These are phyloP conservation scores for Macrocybe sp. DNA, from an alignment of 1,284 basidiomycete genomes.

Conservation along the genomic window DNA sequence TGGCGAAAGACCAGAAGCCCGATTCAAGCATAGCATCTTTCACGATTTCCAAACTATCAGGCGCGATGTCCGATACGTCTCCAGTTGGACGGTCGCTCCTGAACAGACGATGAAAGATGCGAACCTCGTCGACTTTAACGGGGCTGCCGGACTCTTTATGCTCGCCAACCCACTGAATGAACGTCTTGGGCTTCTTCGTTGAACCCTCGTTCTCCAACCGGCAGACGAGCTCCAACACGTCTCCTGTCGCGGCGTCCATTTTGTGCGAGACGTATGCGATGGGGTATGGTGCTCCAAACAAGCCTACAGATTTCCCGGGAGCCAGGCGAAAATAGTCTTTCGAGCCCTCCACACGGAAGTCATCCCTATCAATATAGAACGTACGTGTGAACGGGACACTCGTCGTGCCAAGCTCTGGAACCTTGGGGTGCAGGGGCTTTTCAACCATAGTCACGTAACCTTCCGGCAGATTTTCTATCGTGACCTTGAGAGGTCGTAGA, in stretches of 20 bases:
- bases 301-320: constrained; percentile 94
- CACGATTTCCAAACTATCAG: constrained; percentile 75
- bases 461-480: constrained; percentile 86
- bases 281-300: constrained; percentile 93
- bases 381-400: constrained; percentile 86
- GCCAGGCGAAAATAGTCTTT: constrained; percentile 98
- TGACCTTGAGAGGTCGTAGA: constrained; percentile 86
- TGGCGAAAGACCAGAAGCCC: constrained; percentile 86
- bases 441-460: constrained; percentile 83
- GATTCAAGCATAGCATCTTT: constrained; percentile 83
- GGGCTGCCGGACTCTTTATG: constrained; percentile 77
- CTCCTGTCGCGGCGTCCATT: constrained; percentile 65
- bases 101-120: constrained; percentile 93
- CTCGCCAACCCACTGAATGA: constrained; percentile 97
- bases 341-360: constrained; percentile 90
- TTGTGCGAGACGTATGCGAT: constrained; percentile 92
- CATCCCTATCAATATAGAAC: constrained; percentile 92
- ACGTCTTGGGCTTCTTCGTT: constrained; percentile 87
- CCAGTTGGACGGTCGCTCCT: constrained; percentile 88
- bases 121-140: constrained; percentile 83
- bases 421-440: constrained; percentile 94
- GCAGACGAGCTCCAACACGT: constrained; percentile 78
- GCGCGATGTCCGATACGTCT: constrained; percentile 80
- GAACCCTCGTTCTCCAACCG: constrained; percentile 68
- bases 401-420: constrained; percentile 82